These are phyloP conservation scores for Cinnamomum chago DNA, from an alignment of 164 flowering plant genomes.

Conservation along the genomic window DNA sequence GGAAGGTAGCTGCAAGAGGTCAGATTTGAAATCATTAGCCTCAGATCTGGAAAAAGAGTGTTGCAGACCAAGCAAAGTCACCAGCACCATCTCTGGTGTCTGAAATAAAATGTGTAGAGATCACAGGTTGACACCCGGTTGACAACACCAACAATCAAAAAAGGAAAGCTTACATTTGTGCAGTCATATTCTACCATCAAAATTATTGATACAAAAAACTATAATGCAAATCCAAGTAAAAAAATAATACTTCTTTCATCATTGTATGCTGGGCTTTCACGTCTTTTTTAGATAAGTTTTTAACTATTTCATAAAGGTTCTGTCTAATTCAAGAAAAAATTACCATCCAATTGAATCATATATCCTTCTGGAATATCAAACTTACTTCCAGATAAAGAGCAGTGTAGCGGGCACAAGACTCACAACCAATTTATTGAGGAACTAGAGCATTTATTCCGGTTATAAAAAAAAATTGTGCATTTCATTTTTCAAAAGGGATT, in stretches of 20 bases:
- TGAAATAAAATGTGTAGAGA: background rate
- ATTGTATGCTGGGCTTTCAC: no score
- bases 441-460: background rate
- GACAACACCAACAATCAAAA: background rate
- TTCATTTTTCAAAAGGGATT: background rate
- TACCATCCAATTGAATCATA: no score
- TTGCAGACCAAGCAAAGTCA: background rate
- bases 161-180: background rate
- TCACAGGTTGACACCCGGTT: background rate
- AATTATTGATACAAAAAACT: no score
- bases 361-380: background rate
- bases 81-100: background rate
- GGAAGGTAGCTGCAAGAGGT: constrained; percentile 79
- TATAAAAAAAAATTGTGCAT: background rate
- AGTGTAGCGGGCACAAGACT: background rate
- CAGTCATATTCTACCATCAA: no score
- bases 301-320: no score
- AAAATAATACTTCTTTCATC: no score
- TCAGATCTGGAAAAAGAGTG: background rate
- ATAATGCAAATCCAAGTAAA: no score
- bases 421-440: background rate
- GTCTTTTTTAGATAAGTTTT: no score
- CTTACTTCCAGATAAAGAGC: background rate
- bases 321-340: no score
- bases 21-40: constrained; percentile 1